Evolutionary conservation across 2,329 filamentous ascomycete species (phyloP), one percentile per base, ranked within the genome.

Genomic region (Trichoderma cornu-damae): DNA sequence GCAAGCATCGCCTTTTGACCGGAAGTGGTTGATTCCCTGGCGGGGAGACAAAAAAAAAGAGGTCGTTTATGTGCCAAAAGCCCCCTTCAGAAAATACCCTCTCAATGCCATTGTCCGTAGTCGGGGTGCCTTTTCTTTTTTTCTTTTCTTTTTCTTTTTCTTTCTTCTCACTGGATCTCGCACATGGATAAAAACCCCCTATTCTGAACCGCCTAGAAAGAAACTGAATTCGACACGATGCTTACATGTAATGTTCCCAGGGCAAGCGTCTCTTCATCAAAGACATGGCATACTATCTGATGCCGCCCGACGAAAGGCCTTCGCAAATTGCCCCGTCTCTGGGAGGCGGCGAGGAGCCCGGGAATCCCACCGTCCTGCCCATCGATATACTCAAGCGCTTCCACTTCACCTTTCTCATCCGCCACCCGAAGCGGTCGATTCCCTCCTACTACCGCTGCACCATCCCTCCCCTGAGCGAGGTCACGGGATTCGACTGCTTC

Each of bases 181-280:
- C 40, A 43, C 20, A n/a, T 26, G 14, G 58, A 59, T 51, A 60
- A 32, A 30, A 14, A n/a, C n/a, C n/a, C n/a, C n/a, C 44, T 64
- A 61, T 22, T 34, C 26, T 26, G 3, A 34, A 18, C 2, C n/a
- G 4, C 24, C 22, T 34, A 24, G 28, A 9, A 11, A n/a, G 9
- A 32, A 20, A 6, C 14, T 2, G 35, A 30, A 16, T 18, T 18
- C 3, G 20, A 35, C 12, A 34, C 18, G 40, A 61, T 57, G 66
- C 66, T 70, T 48, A 69, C 68, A 64, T 61, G n/a, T n/a, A n/a
- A n/a, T n/a, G n/a, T 55, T 49, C 61, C 53, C 65, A 95, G 89
- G 88, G 86, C 67, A 96, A 96, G 77, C 89, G 93, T 65, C 77
- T 96, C 66, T 96, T 97, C 77, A 94, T 99, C 81, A 99, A 99